Evolutionary conservation across 805 yeast genomes (phyloP).

Genomic region (Lipomyces yamanashiensis): DNA sequence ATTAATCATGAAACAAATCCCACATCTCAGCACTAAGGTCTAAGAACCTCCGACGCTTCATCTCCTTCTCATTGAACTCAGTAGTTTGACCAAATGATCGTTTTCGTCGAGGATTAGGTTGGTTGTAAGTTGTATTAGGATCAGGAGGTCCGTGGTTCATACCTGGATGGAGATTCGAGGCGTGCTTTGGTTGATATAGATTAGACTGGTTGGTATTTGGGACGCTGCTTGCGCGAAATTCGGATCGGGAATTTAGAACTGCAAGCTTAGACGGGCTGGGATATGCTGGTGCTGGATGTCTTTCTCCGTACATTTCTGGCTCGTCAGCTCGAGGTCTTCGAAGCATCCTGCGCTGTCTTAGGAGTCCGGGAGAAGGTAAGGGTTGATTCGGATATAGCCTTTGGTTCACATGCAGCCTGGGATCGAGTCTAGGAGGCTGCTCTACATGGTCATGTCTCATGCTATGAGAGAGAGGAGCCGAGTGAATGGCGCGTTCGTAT

Average conservation of each 20-base stretch:
- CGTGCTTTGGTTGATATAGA: background rate
- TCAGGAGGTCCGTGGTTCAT: background rate
- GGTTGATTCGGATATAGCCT: background rate
- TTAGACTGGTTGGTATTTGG: background rate
- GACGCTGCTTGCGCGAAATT: background rate
- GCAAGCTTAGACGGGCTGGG: background rate
- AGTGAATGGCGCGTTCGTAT: constrained; percentile 33
- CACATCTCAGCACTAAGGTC: constrained; percentile 44
- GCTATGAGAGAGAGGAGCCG: constrained; percentile 29
- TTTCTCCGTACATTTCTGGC: background rate
- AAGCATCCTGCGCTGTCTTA: background rate
- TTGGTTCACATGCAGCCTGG: background rate
- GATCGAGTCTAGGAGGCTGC: background rate
- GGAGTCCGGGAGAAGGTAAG: background rate
- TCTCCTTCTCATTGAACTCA: background rate
- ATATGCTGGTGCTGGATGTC: background rate
- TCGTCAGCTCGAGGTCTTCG: background rate
- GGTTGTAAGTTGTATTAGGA: background rate
- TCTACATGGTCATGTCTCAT: background rate
- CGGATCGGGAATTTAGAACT: background rate
- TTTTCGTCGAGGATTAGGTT: background rate
- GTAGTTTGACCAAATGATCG: background rate
- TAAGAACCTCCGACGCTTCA: constrained; percentile 36
- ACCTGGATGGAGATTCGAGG: background rate
- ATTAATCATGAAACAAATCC: constrained; percentile 41